phyloP scores from a whole-genome alignment of 768 basidiomycete genomes.

The Steccherinum ochraceum region DNA sequence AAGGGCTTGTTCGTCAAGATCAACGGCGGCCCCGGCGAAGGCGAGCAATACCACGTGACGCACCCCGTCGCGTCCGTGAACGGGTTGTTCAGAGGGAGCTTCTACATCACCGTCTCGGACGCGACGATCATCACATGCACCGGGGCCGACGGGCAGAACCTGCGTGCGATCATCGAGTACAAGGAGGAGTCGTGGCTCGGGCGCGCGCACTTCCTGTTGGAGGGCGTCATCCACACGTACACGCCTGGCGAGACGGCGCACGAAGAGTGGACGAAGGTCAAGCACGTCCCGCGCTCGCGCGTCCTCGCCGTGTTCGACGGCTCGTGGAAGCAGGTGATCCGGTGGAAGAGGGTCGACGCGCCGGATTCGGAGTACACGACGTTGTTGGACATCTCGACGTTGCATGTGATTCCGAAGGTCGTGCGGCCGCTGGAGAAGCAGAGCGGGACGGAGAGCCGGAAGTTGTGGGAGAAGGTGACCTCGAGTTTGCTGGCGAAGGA shows the following conservation, averaged over 20 bases:
- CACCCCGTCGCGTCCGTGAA: slow-evolving; percentile 90
- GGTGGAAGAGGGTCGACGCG: slow-evolving; percentile 49
- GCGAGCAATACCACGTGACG: slow-evolving; percentile 81
- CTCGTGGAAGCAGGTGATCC: slow-evolving; percentile 77
- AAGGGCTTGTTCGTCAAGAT: slow-evolving; percentile 84
- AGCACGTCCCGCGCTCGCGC: slow-evolving; percentile 78
- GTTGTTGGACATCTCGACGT: slow-evolving; percentile 69
- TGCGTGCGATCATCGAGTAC: slow-evolving; percentile 85
- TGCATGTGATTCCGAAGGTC: slow-evolving; percentile 72
- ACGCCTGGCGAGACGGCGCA: slow-evolving; percentile 54
- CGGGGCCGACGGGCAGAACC: slow-evolving; percentile 55
- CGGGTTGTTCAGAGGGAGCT: slow-evolving; percentile 84
- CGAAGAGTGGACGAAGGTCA: slow-evolving; percentile 77
- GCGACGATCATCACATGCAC: slow-evolving; percentile 76
- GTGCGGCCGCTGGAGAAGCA: slow-evolving; percentile 83
- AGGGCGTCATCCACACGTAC: slow-evolving; percentile 87
- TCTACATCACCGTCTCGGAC: slow-evolving; percentile 85
- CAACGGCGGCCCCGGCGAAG: slow-evolving; percentile 65
- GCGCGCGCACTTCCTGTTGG: slow-evolving; percentile 73
- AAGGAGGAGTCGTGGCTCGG: slow-evolving; percentile 99
- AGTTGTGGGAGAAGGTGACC: slow-evolving; percentile 85
- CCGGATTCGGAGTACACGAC: slow-evolving; percentile 50
- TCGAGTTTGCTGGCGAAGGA: slow-evolving; percentile 72
- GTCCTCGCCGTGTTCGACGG: slow-evolving; percentile 84
- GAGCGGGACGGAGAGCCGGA: slow-evolving; percentile 72